A percentile compares a stretch with the other conserved stretches of the same genome.
These are phyloP conservation scores for Rhododendron griersonianum DNA, from an alignment of 148 eudicot species.

Conservation along the genomic window DNA sequence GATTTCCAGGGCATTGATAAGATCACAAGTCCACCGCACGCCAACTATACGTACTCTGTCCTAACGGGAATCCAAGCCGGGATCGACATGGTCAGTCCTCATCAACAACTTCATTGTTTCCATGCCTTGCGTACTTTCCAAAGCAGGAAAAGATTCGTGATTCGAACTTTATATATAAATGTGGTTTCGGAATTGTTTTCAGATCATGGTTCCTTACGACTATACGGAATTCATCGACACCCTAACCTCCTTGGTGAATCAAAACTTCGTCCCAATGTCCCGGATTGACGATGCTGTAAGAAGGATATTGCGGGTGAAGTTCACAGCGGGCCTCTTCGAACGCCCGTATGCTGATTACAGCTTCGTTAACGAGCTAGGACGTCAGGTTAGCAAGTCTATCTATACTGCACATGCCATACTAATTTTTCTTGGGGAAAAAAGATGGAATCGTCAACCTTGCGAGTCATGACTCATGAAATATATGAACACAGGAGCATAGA, in stretches of 20 bases:
- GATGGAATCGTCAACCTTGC: background rate
- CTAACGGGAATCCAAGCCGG: background rate
- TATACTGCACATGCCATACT: background rate
- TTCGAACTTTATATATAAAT: background rate
- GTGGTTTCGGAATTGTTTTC: background rate
- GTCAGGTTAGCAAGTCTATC: background rate
- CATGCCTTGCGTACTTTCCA: background rate
- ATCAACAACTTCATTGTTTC: background rate
- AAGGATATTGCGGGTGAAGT: background rate
- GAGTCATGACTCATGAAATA: no score
- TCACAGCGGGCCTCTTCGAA: background rate
- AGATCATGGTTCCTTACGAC: background rate
- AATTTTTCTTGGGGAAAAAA: background rate
- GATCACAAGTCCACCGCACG: background rate
- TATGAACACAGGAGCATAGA: background rate
- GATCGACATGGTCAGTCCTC: background rate
- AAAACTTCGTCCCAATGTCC: background rate
- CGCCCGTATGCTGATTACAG: background rate
- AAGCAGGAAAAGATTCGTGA: background rate
- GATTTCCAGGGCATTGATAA: background rate
- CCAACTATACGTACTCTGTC: background rate
- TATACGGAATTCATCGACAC: background rate
- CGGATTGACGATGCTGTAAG: background rate
- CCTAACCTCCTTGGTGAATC: background rate
- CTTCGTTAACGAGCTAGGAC: background rate